Conservation (phyloP, 805 yeast species). For the Candida tammaniensis region DNA sequence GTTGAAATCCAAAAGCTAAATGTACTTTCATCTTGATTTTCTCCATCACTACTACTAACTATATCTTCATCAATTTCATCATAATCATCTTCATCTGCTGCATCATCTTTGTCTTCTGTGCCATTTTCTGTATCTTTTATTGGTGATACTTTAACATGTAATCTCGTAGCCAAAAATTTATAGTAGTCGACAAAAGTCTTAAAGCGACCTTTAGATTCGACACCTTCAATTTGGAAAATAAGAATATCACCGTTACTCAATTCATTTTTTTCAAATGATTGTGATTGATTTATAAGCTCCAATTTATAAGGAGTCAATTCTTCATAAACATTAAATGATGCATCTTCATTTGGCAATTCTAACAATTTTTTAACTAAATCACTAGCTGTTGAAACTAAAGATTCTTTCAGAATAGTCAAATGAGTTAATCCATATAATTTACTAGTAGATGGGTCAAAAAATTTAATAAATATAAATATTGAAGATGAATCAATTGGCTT, state of each 20-base stretch:
- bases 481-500: constrained; percentile 12
- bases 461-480: constrained; percentile 52
- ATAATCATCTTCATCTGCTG: constrained; percentile 38
- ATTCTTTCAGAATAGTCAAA: constrained; percentile 48
- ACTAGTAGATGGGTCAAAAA: constrained; percentile 57
- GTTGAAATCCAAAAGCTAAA: constrained; percentile 72
- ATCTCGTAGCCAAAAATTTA: constrained; percentile 54
- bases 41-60: constrained; percentile 27
- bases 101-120: constrained; percentile 47
- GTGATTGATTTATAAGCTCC: constrained; percentile 38
- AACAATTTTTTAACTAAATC: constrained; percentile 41
- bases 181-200: constrained; percentile 45
- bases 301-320: constrained; percentile 58
- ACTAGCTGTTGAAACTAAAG: constrained; percentile 38
- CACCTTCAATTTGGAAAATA: constrained; percentile 24
- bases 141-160: constrained; percentile 49
- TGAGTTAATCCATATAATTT: constrained; percentile 67
- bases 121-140: constrained; percentile 28
- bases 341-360: constrained; percentile 33
- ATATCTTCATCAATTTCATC: constrained; percentile 34
- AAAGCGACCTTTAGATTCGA: constrained; percentile 10
- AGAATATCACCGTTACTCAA: constrained; percentile 69
- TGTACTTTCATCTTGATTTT: constrained; percentile 16
- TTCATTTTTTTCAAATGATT: constrained; percentile 55
- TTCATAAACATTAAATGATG: constrained; percentile 52